Conservation (phyloP, 495 filamentous ascomycete species). For the Diplogelasinospora grovesii region DNA sequence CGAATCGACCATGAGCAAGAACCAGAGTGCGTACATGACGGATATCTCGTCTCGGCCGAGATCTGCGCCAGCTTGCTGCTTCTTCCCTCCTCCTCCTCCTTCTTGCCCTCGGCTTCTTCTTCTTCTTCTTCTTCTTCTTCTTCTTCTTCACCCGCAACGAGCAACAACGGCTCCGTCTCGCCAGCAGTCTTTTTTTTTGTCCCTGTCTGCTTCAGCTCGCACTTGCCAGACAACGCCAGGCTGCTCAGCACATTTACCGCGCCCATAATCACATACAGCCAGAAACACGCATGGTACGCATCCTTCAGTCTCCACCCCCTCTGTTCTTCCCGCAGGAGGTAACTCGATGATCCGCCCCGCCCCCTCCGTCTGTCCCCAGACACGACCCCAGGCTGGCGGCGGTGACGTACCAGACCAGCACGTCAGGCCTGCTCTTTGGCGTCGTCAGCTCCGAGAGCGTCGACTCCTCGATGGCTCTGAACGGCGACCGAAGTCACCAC, state of each 20-base stretch:
- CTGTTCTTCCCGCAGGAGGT: constrained; percentile 18
- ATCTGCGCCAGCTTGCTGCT: constrained; percentile 41
- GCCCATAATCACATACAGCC: constrained; percentile 32
- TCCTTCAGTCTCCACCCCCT: constrained; percentile 28
- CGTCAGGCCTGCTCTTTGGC: constrained; percentile 57
- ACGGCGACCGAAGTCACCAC: constrained; percentile 78
- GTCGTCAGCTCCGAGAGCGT: constrained; percentile 66
- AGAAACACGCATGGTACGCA: constrained; percentile 36
- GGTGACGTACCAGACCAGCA: constrained; percentile 79
- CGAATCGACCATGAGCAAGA: constrained; percentile 71
- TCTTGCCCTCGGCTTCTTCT: neutral
- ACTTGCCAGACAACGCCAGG: constrained; percentile 26
- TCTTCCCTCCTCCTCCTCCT: neutral
- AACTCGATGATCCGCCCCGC: constrained; percentile 32
- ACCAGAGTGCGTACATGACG: constrained; percentile 63
- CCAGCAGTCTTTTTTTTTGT: neutral
- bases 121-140: constrained; percentile 2
- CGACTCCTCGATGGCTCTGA: constrained; percentile 79
- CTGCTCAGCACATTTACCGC: constrained; percentile 25
- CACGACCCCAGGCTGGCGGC: constrained; percentile 23
- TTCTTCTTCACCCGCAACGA: neutral
- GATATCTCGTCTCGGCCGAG: constrained; percentile 48
- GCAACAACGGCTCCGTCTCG: constrained; percentile 12
- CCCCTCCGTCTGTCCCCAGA: constrained; percentile 28
- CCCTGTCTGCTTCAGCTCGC: constrained; percentile 25